phyloP scores from a whole-genome alignment of 495 filamentous ascomycete species.

The Podospora comata region DNA sequence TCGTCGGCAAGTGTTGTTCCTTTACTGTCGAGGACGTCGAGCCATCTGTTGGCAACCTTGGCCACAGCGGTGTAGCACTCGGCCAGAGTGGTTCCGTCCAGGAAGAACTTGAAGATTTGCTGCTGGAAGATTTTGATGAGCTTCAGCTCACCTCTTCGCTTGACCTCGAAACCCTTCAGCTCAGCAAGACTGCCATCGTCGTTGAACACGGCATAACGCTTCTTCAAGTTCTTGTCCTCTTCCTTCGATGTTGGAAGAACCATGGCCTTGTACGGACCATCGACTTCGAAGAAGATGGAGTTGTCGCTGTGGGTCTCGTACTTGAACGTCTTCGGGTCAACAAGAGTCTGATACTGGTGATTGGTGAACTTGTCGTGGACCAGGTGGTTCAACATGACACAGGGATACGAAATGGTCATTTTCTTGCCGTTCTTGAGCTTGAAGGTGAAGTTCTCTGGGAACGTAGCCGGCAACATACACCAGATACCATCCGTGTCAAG shows the following conservation, averaged over 20 bases:
- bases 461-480: slow-evolving; percentile 97
- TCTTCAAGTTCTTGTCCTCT: slow-evolving; percentile 99
- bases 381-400: slow-evolving; percentile 98
- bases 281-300: slow-evolving; percentile 98
- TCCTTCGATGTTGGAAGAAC: slow-evolving; percentile 96
- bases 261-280: slow-evolving; percentile 97
- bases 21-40: slow-evolving; percentile 86
- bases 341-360: slow-evolving; percentile 88
- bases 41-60: slow-evolving; percentile 92
- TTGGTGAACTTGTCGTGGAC: slow-evolving; percentile 96
- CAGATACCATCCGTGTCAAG: slow-evolving; percentile 99
- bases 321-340: slow-evolving; percentile 72
- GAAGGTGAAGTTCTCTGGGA: slow-evolving; percentile 96
- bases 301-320: slow-evolving; percentile 98
- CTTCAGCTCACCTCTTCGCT: slow-evolving; percentile 96
- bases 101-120: slow-evolving; percentile 98
- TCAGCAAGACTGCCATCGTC: slow-evolving; percentile 96
- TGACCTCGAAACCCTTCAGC: slow-evolving; percentile 96
- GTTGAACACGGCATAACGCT: slow-evolving; percentile 98
- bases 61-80: slow-evolving; percentile 93
- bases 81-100: slow-evolving; percentile 78
- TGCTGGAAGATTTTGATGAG: slow-evolving; percentile 99
- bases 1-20: slow-evolving; percentile 89
- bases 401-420: slow-evolving; percentile 90
- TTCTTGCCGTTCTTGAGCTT: slow-evolving; percentile 94